Conservation (phyloP, 2,329 filamentous ascomycete genomes). For the Hortaea sp. region DNA sequence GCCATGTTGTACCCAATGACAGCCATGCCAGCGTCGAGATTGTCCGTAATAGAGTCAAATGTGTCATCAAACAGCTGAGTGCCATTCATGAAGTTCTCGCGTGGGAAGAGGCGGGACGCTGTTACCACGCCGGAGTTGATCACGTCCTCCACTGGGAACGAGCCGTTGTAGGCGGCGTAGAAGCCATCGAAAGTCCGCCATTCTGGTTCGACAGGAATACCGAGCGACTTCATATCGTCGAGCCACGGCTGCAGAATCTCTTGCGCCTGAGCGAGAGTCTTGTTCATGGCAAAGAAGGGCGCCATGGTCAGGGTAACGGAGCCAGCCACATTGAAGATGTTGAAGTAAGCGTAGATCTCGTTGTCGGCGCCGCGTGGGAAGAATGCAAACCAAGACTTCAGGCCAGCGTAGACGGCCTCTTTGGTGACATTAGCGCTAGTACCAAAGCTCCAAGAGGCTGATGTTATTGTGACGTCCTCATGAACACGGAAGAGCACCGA, state of each 20-base stretch:
- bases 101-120: conserved; percentile 5
- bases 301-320: conserved; percentile 16
- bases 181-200: conserved; percentile 4
- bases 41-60: conserved; percentile 1
- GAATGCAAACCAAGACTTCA: conserved; percentile 24
- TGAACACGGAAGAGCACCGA: conserved; percentile 7
- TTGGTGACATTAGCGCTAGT: too few relatives aligned
- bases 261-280: conserved; percentile 2
- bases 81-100: conserved; percentile 4
- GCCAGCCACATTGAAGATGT: conserved; percentile 1
- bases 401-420: too few relatives aligned
- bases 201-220: conserved; percentile 1
- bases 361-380: conserved; percentile 11
- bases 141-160: conserved; percentile 8
- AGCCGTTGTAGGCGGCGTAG: conserved; percentile 1
- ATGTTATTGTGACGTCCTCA: neutral
- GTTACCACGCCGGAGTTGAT: conserved; percentile 5
- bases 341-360: conserved; percentile 7
- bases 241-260: conserved; percentile 14
- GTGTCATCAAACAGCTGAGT: conserved; percentile 3
- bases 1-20: conserved; percentile 6
- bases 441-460: too few relatives aligned
- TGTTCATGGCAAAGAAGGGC: conserved; percentile 22
- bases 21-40: neutral
- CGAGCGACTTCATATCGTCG: conserved; percentile 1